Percentiles rank a stretch among this genome's conserved stretches.
phyloP scores from a whole-genome alignment of 164 flowering plant species.

The Buxus sempervirens region DNA sequence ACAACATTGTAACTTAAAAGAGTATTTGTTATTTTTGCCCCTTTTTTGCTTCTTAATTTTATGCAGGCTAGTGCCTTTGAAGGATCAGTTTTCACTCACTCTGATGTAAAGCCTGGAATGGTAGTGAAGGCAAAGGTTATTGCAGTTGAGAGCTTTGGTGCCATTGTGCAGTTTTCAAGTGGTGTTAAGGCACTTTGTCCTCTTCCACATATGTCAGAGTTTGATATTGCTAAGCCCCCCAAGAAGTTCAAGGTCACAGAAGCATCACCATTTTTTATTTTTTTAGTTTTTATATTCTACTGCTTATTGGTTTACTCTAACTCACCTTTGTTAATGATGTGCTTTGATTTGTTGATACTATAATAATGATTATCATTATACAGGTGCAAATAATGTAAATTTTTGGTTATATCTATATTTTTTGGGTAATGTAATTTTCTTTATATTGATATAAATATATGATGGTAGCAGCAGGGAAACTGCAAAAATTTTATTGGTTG shows the following conservation, averaged over 20 bases:
- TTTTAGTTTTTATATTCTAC: background rate
- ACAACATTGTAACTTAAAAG: background rate
- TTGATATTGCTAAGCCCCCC: constrained; percentile 73
- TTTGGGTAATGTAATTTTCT: background rate
- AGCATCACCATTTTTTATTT: background rate
- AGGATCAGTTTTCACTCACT: constrained; percentile 77
- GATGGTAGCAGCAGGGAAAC: background rate
- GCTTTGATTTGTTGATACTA: too few species aligned
- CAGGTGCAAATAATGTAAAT: background rate
- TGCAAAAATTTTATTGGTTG: background rate
- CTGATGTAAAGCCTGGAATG: constrained; percentile 98
- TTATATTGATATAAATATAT: too few species aligned
- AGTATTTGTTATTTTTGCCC: background rate
- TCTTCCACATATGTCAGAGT: constrained; percentile 91
- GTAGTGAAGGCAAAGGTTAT: constrained; percentile 75
- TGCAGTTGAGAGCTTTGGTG: constrained; percentile 71
- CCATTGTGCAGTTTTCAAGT: constrained; percentile 77
- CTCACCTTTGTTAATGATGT: background rate
- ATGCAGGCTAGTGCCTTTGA: constrained; percentile 83
- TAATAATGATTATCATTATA: too few species aligned
- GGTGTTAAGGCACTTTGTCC: constrained; percentile 98
- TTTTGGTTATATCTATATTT: background rate
- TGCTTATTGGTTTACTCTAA: background rate
- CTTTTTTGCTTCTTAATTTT: background rate
- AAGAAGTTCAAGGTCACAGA: constrained; percentile 77